Evolutionary conservation across 1,284 basidiomycete species (phyloP), one percentile per base, ranked within the genome.

Genomic region (Trichosporon faecale): DNA sequence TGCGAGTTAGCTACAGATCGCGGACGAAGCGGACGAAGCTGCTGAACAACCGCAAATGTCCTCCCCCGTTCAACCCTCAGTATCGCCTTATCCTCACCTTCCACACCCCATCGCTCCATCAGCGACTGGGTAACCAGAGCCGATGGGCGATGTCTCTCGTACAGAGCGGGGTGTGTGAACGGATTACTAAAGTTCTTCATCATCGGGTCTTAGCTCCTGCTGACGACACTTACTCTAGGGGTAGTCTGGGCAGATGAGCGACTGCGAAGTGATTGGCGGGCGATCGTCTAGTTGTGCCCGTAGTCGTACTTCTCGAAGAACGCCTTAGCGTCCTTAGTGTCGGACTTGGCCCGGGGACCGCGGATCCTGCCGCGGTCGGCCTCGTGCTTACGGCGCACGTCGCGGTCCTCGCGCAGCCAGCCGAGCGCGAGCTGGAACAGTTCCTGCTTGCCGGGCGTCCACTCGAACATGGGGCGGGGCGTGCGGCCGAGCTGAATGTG

Each of bases 361-460:
- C 93, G 84, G 82, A 89, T 90, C 67, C 77, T 74, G n/a, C 78
- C 88, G 84, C 18, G 88, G 70, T 63, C 77, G 87, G 63, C 86
- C 81, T 79, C 86, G 85, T 84, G 91, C 89, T 66, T 90, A 84
- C 77, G 86, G 83, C 74, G 86, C 71, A 89, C 80, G 35, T 89
- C 87, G 64, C 92, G 87, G 79, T 98, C 95, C 76, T 92, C 90
- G 74, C 87, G 88, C 57, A 98, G 86, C 95, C 95, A 98, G 52
- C 88, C 86, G 61, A 97, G 83, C 6, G 94, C 94, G 9, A 92
- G 84, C 6, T 84, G 82, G 79, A 96, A 91, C 57, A 98, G 82
- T 11, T 85, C 83, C 11, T 88, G 71, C 12, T 61, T 33, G n/a
- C 64, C 66, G 74, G 88, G 81, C 3, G 88, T 88, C 94, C 94